Percentiles rank a stretch among this genome's conserved stretches.
phyloP scores from a whole-genome alignment of 176 grass and related monocot species.

The Aegilops umbellulata region DNA sequence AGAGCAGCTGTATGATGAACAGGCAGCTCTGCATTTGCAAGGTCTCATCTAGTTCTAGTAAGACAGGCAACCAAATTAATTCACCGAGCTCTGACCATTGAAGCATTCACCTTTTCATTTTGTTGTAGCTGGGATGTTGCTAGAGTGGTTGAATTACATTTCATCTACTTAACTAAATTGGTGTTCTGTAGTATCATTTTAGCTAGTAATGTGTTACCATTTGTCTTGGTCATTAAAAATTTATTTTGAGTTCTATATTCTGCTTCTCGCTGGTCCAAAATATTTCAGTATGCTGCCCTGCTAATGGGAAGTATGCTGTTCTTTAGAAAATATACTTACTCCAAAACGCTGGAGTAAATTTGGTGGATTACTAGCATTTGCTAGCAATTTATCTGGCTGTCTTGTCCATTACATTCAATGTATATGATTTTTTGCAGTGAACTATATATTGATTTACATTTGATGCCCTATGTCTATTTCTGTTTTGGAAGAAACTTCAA shows the following conservation, averaged over 20 bases:
- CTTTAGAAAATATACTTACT: not conserved
- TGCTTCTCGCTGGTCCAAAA: not conserved
- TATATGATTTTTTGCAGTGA: not conserved
- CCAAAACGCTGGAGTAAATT: not conserved
- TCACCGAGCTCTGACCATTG: not conserved
- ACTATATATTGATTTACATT: not conserved
- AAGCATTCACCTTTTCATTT: not conserved
- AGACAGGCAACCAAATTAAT: not conserved
- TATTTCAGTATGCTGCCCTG: not conserved
- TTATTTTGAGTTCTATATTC: not conserved
- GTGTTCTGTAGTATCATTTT: not conserved
- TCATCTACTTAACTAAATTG: constrained; percentile 6
- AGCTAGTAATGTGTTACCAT: not conserved
- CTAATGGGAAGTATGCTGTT: not conserved
- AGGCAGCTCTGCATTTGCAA: not conserved
- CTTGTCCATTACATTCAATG: not conserved
- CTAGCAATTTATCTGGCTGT: not conserved
- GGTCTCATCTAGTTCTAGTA: not conserved
- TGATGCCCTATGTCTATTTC: not conserved
- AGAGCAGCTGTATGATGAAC: not conserved
- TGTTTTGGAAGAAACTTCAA: not conserved
- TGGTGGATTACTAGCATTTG: not conserved
- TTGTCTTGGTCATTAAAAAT: not conserved
- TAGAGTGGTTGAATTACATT: not conserved
- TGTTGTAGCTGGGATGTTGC: not conserved